Percentiles rank a stretch among this genome's conserved stretches.
phyloP scores from a whole-genome alignment of 75 land plant genomes.

The Cunninghamia lanceolata region DNA sequence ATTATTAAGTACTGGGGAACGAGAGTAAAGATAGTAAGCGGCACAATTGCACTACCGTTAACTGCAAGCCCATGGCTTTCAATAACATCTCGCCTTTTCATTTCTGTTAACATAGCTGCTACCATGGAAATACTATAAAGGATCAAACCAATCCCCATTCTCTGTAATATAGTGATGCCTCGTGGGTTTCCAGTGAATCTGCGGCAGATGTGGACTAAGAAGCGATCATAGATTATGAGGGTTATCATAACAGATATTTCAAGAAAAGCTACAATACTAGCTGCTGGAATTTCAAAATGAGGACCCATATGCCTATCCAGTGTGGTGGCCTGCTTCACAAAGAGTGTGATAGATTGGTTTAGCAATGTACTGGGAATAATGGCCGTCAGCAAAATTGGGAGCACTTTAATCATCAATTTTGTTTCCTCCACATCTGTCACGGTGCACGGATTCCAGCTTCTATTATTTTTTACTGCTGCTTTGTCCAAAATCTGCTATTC shows the following conservation, averaged over 20 bases:
- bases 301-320: constrained; percentile 35
- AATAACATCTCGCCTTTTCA: not conserved
- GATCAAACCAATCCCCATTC: not conserved
- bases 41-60: not conserved
- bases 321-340: constrained; percentile 63
- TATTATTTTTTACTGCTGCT: constrained; percentile 44
- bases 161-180: not conserved
- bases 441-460: constrained; percentile 41
- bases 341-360: constrained; percentile 55
- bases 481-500: constrained; percentile 51
- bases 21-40: constrained; percentile 42
- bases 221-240: constrained; percentile 45
- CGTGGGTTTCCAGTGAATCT: not conserved
- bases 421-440: constrained; percentile 74
- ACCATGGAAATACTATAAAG: not conserved
- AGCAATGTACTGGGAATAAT: constrained; percentile 48
- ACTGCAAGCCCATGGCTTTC: not conserved
- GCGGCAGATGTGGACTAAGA: not conserved
- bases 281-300: constrained; percentile 49
- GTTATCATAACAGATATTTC: constrained; percentile 34
- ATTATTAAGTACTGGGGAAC: constrained; percentile 40
- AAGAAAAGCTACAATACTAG: constrained; percentile 41
- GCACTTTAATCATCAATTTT: constrained; percentile 51
- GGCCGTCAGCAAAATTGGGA: constrained; percentile 37
- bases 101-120: constrained; percentile 14